A percentile compares a stretch with the other conserved stretches of the same genome.
Conservation (phyloP, 2,329 filamentous ascomycete genomes). For the Chaetomiaceae sp. region DNA sequence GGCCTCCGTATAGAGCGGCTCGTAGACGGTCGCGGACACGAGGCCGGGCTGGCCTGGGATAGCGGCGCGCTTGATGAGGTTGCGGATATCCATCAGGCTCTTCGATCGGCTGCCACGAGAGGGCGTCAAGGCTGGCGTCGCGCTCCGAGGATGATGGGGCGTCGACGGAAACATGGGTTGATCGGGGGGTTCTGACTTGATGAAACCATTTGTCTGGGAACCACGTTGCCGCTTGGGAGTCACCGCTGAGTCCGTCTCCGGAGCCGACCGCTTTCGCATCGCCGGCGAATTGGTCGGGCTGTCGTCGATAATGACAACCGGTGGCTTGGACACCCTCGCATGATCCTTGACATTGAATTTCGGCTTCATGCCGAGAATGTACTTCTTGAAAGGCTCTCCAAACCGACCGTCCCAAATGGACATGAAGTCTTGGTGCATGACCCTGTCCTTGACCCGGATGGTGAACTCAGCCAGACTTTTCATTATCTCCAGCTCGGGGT, state of each 20-base stretch:
- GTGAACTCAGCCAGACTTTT: constrained; percentile 57
- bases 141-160: constrained; percentile 6
- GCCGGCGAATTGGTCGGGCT: constrained; percentile 2
- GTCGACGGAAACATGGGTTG: constrained; percentile 8
- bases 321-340: constrained; percentile 36
- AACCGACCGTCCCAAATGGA: constrained; percentile 41
- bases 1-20: constrained; percentile 52
- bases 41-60: constrained; percentile 46
- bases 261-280: constrained; percentile 17
- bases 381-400: constrained; percentile 48
- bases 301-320: constrained; percentile 34
- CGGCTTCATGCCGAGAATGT: constrained; percentile 45
- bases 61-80: constrained; percentile 53
- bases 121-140: constrained; percentile 7
- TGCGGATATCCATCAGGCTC: constrained; percentile 48
- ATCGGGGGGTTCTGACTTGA: constrained; percentile 28
- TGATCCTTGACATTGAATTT: constrained; percentile 34
- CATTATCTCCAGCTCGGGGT: constrained; percentile 62
- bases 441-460: constrained; percentile 46
- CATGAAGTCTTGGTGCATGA: constrained; percentile 48
- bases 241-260: constrained; percentile 1
- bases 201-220: constrained; percentile 16
- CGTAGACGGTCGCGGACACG: constrained; percentile 43
- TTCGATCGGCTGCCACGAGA: constrained; percentile 31
- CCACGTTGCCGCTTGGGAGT: constrained; percentile 18